These are phyloP conservation scores for Erigeron philadelphicus DNA, from an alignment of 140 eudicot species.

Conservation along the genomic window DNA sequence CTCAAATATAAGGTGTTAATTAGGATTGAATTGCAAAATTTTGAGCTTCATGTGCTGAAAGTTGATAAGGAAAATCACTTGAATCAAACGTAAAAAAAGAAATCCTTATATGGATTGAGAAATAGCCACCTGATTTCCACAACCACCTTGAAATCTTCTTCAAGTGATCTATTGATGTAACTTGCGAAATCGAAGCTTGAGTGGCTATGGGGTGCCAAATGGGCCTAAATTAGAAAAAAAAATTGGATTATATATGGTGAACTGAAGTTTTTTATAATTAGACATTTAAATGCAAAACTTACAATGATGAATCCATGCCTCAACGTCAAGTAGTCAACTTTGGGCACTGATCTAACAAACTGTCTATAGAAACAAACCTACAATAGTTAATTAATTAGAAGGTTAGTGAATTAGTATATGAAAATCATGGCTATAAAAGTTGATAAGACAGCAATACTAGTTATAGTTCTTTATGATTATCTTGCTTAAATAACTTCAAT, in stretches of 20 bases:
- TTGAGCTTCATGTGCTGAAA: neutral
- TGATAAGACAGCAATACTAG: neutral
- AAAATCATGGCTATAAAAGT: neutral
- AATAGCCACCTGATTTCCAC: conserved; percentile 54
- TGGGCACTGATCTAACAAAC: conserved; percentile 54
- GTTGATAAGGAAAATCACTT: neutral
- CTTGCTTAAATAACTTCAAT: no score
- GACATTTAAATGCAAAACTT: conserved; percentile 7
- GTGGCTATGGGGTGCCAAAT: conserved; percentile 59
- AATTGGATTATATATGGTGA: neutral
- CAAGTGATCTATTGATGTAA: conserved; percentile 62
- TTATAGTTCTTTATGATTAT: no score
- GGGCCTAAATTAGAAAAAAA: conserved; percentile 40
- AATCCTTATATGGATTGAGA: conserved; percentile 2
- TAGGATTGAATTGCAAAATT: neutral
- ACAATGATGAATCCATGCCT: conserved; percentile 67
- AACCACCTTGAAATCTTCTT: conserved; percentile 68
- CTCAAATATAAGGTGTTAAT: no score
- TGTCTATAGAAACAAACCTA: conserved; percentile 61
- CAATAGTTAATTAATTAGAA: neutral
- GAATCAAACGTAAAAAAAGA: neutral
- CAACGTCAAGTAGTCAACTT: conserved; percentile 55
- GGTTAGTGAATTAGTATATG: neutral
- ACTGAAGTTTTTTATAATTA: neutral
- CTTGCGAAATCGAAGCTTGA: conserved; percentile 51